Conservation (phyloP, 768 basidiomycete genomes). For the Leucosporidium creatinivorum region DNA sequence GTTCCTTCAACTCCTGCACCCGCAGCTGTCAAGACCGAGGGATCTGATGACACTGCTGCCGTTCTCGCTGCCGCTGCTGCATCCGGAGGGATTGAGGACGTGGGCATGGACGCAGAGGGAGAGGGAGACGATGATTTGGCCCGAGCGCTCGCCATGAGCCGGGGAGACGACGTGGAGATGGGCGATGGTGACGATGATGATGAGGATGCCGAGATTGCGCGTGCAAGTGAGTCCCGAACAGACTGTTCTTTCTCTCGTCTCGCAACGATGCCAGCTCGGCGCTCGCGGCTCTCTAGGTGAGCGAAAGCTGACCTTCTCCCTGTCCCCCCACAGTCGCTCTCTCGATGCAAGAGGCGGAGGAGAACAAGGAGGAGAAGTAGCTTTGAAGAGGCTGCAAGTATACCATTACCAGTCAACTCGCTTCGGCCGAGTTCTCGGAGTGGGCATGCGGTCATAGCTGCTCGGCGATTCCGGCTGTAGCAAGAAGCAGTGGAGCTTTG, state of each 20-base stretch:
- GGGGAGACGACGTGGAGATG: constrained; percentile 46
- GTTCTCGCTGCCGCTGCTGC: background rate
- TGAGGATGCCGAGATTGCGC: constrained; percentile 74
- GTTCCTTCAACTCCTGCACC: no score
- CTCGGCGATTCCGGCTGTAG: no score
- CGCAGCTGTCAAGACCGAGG: constrained; percentile 19
- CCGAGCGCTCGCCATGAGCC: constrained; percentile 61
- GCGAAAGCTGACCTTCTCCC: no score
- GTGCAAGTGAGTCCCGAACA: constrained; percentile 82
- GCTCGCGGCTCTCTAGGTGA: no score
- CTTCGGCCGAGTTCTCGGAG: no score
- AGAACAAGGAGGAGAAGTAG: constrained; percentile 40
- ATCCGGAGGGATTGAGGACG: constrained; percentile 29
- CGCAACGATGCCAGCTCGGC: no score
- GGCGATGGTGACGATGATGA: constrained; percentile 48
- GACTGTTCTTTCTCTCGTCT: no score
- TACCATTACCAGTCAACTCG: no score
- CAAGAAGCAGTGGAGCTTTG: no score
- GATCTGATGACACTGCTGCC: constrained; percentile 23
- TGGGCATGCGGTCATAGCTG: no score
- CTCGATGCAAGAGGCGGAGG: background rate
- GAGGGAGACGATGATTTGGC: constrained; percentile 72
- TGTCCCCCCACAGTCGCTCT: background rate
- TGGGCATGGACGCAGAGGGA: constrained; percentile 28
- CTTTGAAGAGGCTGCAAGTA: background rate